Evolutionary conservation across 805 yeast genomes (phyloP), one percentile per base, ranked within the genome.

Genomic region (Monosporozyma aerobia): DNA sequence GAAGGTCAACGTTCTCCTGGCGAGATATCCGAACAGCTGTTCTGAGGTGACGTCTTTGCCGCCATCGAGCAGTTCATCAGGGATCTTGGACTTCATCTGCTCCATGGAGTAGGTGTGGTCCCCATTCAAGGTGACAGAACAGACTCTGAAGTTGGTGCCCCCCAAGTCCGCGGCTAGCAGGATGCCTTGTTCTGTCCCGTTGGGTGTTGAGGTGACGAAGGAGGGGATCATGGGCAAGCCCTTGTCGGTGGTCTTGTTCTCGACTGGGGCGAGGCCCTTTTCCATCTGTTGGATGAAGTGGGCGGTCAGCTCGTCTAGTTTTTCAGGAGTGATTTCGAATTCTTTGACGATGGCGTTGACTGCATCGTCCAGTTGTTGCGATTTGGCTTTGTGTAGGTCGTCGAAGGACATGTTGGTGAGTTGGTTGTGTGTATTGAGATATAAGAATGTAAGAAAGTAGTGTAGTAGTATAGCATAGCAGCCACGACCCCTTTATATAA

Each of bases 121-220:
- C 50, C 95, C 95, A 48, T 77, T 73, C 60, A 92, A 76, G 37
- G 76, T 69, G 32, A 92, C 90, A 2, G 97, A 89, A 64, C 97
- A 90, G 19, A 92, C 96, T 63, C 98, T 78, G 72, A 94, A 89
- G 68, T 94, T 92, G 54, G 98, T 92, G 51, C 98, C 98, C 55
- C 98, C 98, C 51, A 92, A 76, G 65, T 94, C 98, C 5, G 94
- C 96, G 51, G 98, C 97, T 55, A 92, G 73, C 55, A 78, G 80
- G 46, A 87, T 74, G 47, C 98, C 98, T 52, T 75, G 75, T 68
- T 92, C 99, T 46, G 78, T 75, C 43, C 99, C 99, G 44, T 77
- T 79, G n/a, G 99, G 98, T 50, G 87, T 77, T 7, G 79, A 76
- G 4, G 96, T 87, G 37, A 92, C 95, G 66, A 70, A 92, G 1